Base-by-base conservation (phyloP, 2,329 filamentous ascomycete species). In the Sporothrix globosa region DNA sequence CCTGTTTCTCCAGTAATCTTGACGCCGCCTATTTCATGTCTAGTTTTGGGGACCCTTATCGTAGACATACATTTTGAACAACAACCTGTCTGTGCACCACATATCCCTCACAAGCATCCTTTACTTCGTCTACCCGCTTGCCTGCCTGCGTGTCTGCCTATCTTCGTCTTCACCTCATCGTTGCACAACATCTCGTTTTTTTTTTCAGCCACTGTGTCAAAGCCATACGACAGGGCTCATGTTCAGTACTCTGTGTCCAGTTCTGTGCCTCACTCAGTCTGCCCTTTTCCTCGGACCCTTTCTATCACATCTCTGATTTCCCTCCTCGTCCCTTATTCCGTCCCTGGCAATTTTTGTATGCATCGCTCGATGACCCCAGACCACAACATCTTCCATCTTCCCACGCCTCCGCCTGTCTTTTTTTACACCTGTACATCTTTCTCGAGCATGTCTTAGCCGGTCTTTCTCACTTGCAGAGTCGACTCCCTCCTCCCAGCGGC, bases 241-340 rank as follows among this genome's bases (percentile, higher is more conserved):
- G 56, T 44, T 4, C 56, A 24, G 3, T 46, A 17, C 11, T n/a
- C 58, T 46, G 19, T 24, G 11, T 24, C 9, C 56, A 44, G 14
- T n/a, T 7, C 19, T 50, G 21, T 61, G 34, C 34, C 13, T 34
- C 58, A 24, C 34, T 13, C 58, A 24, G 41, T 30, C 61, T 50
- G 44, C 14, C 44, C 24, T n/a, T 65, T 34, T 65, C 58, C 14
- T 44, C n/a, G 27, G 3, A 27, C 61, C 27, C 19, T 27, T 67
- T 67, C 46, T 17, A 67, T 67, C 63, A 67, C 63, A 67, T 67
- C 27, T 67, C 63, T 53, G 63, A 39, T 24, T 67, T 10, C 24
- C 14, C n/a, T 13, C 46, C 30, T 46, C 58, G 34, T 27, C 58
- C 27, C 54, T 41, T 7, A 21, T n/a, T 58, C 54, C n/a, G 54